Evolutionary conservation across 495 filamentous ascomycete genomes (phyloP).

Genomic region (Neurospora africana): DNA sequence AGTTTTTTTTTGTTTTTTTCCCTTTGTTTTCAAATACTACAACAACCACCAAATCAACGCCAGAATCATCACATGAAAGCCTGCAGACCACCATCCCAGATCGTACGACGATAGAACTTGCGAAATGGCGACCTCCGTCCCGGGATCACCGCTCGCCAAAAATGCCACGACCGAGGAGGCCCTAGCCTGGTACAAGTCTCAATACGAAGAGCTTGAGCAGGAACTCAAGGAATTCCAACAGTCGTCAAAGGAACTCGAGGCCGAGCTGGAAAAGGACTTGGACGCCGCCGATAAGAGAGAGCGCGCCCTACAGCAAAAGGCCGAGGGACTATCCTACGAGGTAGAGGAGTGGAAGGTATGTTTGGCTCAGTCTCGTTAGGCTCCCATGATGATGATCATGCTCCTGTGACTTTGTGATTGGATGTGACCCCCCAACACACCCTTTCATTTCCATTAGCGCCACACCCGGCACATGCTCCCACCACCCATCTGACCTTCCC

Average conservation of each 20-base stretch:
- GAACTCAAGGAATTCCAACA: constrained; percentile 92
- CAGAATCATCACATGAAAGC: not conserved
- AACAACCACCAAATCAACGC: not conserved
- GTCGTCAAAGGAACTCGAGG: constrained; percentile 86
- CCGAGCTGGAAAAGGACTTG: constrained; percentile 91
- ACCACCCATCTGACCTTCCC: not conserved
- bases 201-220: constrained; percentile 86
- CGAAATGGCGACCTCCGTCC: constrained; percentile 33
- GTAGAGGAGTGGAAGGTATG: constrained; percentile 97
- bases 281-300: constrained; percentile 93
- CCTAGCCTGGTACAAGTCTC: constrained; percentile 84
- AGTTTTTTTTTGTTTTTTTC: not conserved
- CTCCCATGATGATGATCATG: constrained; percentile 7
- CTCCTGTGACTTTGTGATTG: not conserved
- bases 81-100: not conserved
- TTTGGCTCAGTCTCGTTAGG: not conserved
- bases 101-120: not conserved
- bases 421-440: not conserved
- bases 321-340: constrained; percentile 72
- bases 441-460: not conserved
- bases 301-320: constrained; percentile 71
- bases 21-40: not conserved
- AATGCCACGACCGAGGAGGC: constrained; percentile 53
- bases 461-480: constrained; percentile 1
- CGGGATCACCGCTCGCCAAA: not conserved